These are phyloP conservation scores for Pichia kluyveri DNA, from an alignment of 805 yeast species.

Conservation along the genomic window DNA sequence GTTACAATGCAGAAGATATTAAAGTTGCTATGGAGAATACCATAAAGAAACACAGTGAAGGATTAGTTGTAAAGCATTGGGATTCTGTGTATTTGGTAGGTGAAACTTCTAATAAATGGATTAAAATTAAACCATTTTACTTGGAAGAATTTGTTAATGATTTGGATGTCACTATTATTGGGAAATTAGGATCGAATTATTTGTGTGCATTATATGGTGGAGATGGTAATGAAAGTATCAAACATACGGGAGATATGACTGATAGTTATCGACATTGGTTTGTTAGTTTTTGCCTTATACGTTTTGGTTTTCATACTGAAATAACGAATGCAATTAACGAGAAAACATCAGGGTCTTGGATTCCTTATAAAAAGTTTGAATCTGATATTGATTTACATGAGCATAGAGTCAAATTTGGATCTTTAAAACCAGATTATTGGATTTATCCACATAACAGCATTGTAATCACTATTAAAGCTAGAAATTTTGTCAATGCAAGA, in stretches of 20 bases:
- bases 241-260: not conserved
- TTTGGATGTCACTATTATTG: slow-evolving; percentile 71
- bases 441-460: slow-evolving; percentile 69
- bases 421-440: slow-evolving; percentile 62
- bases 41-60: slow-evolving; percentile 63
- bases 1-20: slow-evolving; percentile 35
- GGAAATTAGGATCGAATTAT: slow-evolving; percentile 31
- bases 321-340: slow-evolving; percentile 39
- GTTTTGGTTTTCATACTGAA: slow-evolving; percentile 67
- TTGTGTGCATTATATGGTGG: slow-evolving; percentile 4
- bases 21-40: slow-evolving; percentile 46
- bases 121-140: slow-evolving; percentile 88
- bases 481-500: slow-evolving; percentile 44
- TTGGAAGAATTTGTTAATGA: slow-evolving; percentile 80
- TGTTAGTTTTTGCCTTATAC: slow-evolving; percentile 66
- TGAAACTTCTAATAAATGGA: slow-evolving; percentile 58
- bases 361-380: slow-evolving; percentile 6
- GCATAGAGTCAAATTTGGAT: slow-evolving; percentile 43
- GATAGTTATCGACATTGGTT: slow-evolving; percentile 25
- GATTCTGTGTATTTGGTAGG: slow-evolving; percentile 50
- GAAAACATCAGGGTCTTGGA: slow-evolving; percentile 56
- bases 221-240: not conserved
- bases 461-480: slow-evolving; percentile 76
- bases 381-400: slow-evolving; percentile 1
- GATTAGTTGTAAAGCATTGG: slow-evolving; percentile 66